These are phyloP conservation scores for Rosa persica DNA, from an alignment of 306 rosid species.

Conservation along the genomic window DNA sequence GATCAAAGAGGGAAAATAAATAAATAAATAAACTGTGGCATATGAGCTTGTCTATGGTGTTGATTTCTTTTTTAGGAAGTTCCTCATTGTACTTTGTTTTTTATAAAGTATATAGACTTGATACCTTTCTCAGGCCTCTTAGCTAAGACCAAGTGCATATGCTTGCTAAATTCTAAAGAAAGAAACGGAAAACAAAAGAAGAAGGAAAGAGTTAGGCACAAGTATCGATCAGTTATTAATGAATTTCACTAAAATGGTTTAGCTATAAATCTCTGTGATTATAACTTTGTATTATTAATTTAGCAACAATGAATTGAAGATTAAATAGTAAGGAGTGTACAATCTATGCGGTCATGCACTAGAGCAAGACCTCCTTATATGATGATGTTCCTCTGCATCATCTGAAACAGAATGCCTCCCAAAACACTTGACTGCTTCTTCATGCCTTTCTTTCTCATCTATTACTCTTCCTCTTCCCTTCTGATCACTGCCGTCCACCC, in stretches of 20 bases:
- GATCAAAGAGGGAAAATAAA: too few species aligned
- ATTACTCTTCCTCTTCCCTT: conserved; percentile 44
- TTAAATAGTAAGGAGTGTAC: background rate
- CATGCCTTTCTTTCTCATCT: conserved; percentile 34
- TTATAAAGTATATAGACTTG: background rate
- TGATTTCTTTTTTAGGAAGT: too few species aligned
- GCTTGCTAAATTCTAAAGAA: background rate
- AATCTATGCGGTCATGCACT: conserved; percentile 35
- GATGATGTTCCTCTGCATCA: conserved; percentile 35
- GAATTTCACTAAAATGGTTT: background rate
- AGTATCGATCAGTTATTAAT: background rate
- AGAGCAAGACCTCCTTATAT: conserved; percentile 45
- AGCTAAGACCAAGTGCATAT: background rate
- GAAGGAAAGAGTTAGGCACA: background rate
- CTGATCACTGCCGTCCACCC: conserved; percentile 56
- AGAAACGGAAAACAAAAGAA: background rate
- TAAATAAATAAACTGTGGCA: too few species aligned
- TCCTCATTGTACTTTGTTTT: too few species aligned
- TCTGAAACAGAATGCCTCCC: conserved; percentile 27
- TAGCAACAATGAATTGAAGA: background rate
- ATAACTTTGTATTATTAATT: background rate
- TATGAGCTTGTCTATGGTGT: too few species aligned
- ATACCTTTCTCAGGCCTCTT: background rate
- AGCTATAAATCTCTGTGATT: background rate
- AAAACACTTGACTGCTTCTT: conserved; percentile 28